These are phyloP conservation scores for Fusarium sublunatum DNA, from an alignment of 2,329 filamentous ascomycete genomes.

Conservation along the genomic window DNA sequence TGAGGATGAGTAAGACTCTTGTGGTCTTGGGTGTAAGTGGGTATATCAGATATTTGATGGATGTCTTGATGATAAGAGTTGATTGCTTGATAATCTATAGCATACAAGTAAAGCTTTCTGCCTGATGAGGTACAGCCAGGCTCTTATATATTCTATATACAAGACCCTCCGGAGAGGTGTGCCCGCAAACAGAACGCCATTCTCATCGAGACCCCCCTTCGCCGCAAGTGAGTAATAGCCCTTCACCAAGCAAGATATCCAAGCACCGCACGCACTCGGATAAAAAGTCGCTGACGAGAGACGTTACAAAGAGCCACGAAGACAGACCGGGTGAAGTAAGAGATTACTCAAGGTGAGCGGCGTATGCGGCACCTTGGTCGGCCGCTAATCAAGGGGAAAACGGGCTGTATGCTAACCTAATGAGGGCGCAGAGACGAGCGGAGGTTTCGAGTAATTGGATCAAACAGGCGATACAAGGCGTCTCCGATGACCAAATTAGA, in stretches of 20 bases:
- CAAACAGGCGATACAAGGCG: constrained; percentile 18
- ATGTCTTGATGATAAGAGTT: constrained; percentile 5
- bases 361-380: constrained; percentile 26
- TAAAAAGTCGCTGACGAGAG: constrained; percentile 21
- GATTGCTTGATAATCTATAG: constrained; percentile 13
- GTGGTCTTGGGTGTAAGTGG: constrained; percentile 15
- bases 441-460: constrained; percentile 10
- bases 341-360: constrained; percentile 33
- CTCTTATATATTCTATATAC: constrained; percentile 35
- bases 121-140: constrained; percentile 23
- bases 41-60: constrained; percentile 13
- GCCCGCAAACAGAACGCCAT: constrained; percentile 11
- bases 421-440: constrained; percentile 17
- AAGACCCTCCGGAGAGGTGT: constrained; percentile 21
- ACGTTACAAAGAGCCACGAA: constrained; percentile 38
- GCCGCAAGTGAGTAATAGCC: constrained; percentile 10
- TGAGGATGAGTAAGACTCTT: constrained; percentile 25
- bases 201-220: constrained; percentile 7
- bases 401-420: constrained; percentile 10
- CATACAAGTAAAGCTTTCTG: constrained; percentile 19
- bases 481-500: constrained; percentile 17
- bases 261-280: constrained; percentile 8
- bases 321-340: constrained; percentile 35
- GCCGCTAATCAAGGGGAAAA: constrained; percentile 9
- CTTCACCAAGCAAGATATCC: constrained; percentile 14